Conservation (phyloP, 768 basidiomycete genomes). For the Gymnopilus junonius region DNA sequence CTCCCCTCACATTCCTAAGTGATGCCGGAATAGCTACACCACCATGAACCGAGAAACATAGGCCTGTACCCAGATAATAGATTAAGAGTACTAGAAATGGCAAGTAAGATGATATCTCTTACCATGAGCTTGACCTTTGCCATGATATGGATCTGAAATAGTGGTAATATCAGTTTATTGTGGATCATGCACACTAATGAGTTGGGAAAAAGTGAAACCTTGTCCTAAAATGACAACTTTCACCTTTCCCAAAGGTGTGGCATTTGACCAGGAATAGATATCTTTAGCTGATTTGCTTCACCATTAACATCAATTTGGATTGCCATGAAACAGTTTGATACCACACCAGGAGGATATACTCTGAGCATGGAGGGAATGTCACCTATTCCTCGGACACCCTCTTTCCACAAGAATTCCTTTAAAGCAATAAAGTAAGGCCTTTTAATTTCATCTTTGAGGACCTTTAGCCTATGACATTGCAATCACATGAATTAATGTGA, state of each 20-base stretch:
- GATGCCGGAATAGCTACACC: slow-evolving; percentile 82
- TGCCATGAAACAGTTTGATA: neutral
- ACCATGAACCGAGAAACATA: slow-evolving; percentile 88
- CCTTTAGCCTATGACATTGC: slow-evolving; percentile 59
- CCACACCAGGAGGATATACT: slow-evolving; percentile 82
- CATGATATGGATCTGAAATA: slow-evolving; percentile 77
- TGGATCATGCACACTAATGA: too few species aligned
- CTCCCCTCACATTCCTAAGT: slow-evolving; percentile 66
- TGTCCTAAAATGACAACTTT: slow-evolving; percentile 90
- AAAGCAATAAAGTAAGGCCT: slow-evolving; percentile 78
- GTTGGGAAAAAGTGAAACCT: slow-evolving; percentile 29
- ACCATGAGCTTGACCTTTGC: slow-evolving; percentile 85
- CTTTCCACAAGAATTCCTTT: slow-evolving; percentile 70
- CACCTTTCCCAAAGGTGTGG: slow-evolving; percentile 82
- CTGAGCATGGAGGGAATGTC: slow-evolving; percentile 51
- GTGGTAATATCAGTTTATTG: neutral
- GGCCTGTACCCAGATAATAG: slow-evolving; percentile 49
- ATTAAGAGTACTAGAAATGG: neutral
- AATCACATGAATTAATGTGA: neutral
- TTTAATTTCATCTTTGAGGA: slow-evolving; percentile 73
- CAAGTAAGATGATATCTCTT: slow-evolving; percentile 18
- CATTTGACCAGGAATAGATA: slow-evolving; percentile 89
- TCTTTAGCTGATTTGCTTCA: slow-evolving; percentile 56
- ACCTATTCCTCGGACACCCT: slow-evolving; percentile 59
- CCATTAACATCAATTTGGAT: neutral